A percentile compares a stretch with the other conserved stretches of the same genome.
Evolutionary conservation across 768 basidiomycete genomes (phyloP).

Genomic region (Termitomyces sp.): DNA sequence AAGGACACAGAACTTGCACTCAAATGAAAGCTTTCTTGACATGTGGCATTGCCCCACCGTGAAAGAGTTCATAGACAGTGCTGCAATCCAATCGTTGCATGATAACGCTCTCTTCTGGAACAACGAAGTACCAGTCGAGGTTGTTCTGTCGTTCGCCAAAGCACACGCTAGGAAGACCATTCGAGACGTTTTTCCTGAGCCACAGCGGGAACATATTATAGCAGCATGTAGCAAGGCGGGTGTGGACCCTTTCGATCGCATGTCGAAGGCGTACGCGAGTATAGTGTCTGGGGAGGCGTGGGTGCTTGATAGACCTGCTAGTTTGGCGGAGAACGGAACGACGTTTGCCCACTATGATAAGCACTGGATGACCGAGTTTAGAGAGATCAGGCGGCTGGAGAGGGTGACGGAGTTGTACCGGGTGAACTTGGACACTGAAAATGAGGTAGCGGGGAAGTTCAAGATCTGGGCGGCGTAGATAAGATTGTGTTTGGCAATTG

Average conservation of each 20-base stretch:
- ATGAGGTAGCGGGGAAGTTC: not conserved
- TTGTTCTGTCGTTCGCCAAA: not conserved
- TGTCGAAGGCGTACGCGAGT: not conserved
- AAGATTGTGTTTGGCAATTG: not conserved
- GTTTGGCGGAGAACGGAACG: not conserved
- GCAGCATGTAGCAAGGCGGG: not conserved
- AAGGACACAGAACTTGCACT: not conserved
- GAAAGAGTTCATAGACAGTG: not conserved
- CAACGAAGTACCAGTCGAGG: not conserved
- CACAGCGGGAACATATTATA: not conserved
- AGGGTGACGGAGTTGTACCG: not conserved
- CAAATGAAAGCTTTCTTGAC: not conserved
- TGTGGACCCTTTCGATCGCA: not conserved
- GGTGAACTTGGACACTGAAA: not conserved
- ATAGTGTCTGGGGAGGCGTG: not conserved
- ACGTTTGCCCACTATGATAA: not conserved
- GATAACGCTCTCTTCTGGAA: not conserved
- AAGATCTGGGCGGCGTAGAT: not conserved
- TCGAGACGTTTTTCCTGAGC: not conserved
- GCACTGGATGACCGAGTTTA: not conserved
- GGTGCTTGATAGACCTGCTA: not conserved
- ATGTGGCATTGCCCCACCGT: not conserved
- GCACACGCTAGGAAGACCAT: not conserved
- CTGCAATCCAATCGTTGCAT: not conserved
- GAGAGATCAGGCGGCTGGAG: not conserved